These are phyloP conservation scores for Hagleromyces aurorensis DNA, from an alignment of 805 yeast genomes.

Conservation along the genomic window DNA sequence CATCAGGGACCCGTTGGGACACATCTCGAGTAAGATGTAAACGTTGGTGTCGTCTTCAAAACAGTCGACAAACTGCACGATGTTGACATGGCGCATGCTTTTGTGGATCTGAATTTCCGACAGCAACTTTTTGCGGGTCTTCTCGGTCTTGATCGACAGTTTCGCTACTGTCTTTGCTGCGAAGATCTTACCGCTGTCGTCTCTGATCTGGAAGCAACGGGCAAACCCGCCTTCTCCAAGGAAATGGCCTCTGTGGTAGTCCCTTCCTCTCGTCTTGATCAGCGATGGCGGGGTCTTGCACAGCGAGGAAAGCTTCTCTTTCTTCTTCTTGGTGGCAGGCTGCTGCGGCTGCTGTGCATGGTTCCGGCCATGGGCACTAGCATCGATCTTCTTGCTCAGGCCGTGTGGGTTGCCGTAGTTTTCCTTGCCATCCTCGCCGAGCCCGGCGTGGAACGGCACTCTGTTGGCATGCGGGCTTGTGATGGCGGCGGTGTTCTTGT, in stretches of 20 bases:
- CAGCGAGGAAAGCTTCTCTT: constrained; percentile 80
- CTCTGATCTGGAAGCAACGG: constrained; percentile 94
- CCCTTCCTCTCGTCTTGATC: constrained; percentile 83
- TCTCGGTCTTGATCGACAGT: constrained; percentile 82
- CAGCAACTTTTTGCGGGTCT: constrained; percentile 72
- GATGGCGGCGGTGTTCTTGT: constrained; percentile 3
- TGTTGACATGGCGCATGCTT: constrained; percentile 77
- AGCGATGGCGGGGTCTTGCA: constrained; percentile 96
- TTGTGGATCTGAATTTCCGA: constrained; percentile 95
- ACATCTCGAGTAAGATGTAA: constrained; percentile 85
- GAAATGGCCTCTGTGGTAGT: constrained; percentile 82
- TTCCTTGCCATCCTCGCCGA: constrained; percentile 14
- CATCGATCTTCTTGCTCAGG: too few relatives aligned
- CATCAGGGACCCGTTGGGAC: constrained; percentile 92
- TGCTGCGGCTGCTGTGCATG: too few relatives aligned
- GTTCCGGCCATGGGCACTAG: too few relatives aligned
- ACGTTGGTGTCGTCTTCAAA: constrained; percentile 95
- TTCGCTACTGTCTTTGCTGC: constrained; percentile 99
- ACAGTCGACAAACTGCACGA: constrained; percentile 91
- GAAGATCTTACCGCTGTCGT: constrained; percentile 73
- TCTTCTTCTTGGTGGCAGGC: constrained; percentile 52
- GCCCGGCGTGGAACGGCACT: constrained; percentile 3
- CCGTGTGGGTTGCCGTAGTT: constrained; percentile 17
- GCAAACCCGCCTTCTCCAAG: constrained; percentile 99
- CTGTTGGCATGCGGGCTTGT: constrained; percentile 3